Evolutionary conservation across 306 rosid species (phyloP).

Genomic region (Vigna hirtella): DNA sequence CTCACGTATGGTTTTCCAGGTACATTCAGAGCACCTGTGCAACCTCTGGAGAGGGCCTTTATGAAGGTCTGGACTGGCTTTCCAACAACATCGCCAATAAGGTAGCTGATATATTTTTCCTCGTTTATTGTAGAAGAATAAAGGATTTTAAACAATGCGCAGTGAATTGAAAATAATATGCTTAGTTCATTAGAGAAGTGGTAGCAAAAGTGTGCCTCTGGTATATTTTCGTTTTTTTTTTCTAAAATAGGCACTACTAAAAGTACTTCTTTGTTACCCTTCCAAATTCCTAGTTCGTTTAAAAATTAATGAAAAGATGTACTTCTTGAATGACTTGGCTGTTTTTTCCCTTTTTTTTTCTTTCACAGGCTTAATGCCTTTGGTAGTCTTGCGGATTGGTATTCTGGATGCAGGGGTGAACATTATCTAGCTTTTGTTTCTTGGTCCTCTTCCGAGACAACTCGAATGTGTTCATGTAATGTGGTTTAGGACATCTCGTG

Average conservation of each 20-base stretch:
- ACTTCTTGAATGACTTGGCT: neutral
- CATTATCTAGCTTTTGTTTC: conserved; percentile 77
- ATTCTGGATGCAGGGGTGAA: conserved; percentile 98
- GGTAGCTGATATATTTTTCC: conserved; percentile 54
- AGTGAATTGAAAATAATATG: neutral
- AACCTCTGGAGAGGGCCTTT: conserved; percentile 98
- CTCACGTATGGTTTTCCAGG: conserved; percentile 58
- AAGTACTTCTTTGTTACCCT: conserved; percentile 3
- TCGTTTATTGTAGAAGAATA: neutral
- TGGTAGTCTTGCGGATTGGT: conserved; percentile 57
- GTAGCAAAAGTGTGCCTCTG: conserved; percentile 16
- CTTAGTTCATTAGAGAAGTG: conserved; percentile 22
- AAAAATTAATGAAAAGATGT: neutral
- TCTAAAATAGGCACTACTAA: neutral
- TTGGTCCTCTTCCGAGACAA: conserved; percentile 49
- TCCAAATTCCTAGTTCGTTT: conserved; percentile 3
- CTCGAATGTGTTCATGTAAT: conserved; percentile 55
- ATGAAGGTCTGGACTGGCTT: conserved; percentile 99
- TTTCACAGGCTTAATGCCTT: conserved; percentile 68
- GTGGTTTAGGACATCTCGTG: conserved; percentile 59
- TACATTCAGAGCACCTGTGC: conserved; percentile 99
- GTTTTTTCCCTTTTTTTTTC: neutral
- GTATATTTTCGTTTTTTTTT: neutral
- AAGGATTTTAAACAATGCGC: neutral
- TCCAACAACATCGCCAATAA: conserved; percentile 99